phyloP scores from a whole-genome alignment of 495 filamentous ascomycete species.

The Hypoxylon trugodes region DNA sequence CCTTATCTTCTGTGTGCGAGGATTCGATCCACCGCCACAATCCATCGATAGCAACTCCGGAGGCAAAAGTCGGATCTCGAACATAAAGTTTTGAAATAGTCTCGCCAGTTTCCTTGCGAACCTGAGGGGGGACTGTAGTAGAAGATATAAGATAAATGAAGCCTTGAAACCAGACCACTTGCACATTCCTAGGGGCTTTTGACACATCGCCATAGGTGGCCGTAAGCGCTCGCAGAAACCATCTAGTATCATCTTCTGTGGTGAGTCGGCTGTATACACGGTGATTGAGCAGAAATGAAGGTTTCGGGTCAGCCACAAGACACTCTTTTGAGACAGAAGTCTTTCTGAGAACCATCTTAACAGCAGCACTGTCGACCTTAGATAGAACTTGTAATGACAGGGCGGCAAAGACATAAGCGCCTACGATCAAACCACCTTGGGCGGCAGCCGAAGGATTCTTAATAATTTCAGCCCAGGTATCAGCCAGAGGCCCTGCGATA shows the following conservation, averaged over 20 bases:
- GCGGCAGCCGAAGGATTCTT: slow-evolving; percentile 78
- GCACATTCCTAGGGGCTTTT: slow-evolving; percentile 40
- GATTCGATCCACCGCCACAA: slow-evolving; percentile 84
- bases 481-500: slow-evolving; percentile 70
- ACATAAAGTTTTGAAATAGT: slow-evolving; percentile 68
- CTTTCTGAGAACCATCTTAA: slow-evolving; percentile 62
- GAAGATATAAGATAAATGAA: slow-evolving; percentile 81
- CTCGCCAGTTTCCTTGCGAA: slow-evolving; percentile 66
- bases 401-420: slow-evolving; percentile 76
- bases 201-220: slow-evolving; percentile 60
- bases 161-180: slow-evolving; percentile 78
- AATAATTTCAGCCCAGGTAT: slow-evolving; percentile 76
- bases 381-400: slow-evolving; percentile 59
- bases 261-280: slow-evolving; percentile 82
- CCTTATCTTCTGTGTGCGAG: slow-evolving; percentile 73
- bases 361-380: slow-evolving; percentile 51
- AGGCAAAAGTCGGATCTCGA: slow-evolving; percentile 60
- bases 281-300: slow-evolving; percentile 84
- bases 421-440: slow-evolving; percentile 77
- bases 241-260: slow-evolving; percentile 74
- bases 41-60: slow-evolving; percentile 68
- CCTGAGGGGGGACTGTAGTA: slow-evolving; percentile 59
- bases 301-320: slow-evolving; percentile 72
- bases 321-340: slow-evolving; percentile 67
- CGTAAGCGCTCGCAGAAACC: slow-evolving; percentile 75